Evolutionary conservation across 768 basidiomycete genomes (phyloP).

Genomic region (Tulasnella sp.): DNA sequence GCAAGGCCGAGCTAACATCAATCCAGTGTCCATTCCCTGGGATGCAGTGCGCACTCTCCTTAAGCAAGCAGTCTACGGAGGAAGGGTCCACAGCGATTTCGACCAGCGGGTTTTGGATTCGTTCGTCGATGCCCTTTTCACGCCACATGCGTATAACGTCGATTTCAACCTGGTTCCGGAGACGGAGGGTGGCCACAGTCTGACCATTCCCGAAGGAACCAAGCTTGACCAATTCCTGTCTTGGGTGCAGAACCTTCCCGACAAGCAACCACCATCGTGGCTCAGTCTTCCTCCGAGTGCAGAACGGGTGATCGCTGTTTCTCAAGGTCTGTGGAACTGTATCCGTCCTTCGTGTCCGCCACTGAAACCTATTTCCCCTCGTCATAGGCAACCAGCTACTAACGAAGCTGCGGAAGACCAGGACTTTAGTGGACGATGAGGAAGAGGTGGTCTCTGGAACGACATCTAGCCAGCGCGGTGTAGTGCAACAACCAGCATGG

Average conservation of each 20-base stretch:
- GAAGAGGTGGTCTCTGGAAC: constrained; percentile 61
- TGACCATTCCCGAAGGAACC: constrained; percentile 86
- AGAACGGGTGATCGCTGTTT: constrained; percentile 85
- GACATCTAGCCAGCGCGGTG: constrained; percentile 45
- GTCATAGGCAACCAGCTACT: constrained; percentile 71
- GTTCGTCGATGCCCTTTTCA: constrained; percentile 89
- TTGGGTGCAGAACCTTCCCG: constrained; percentile 87
- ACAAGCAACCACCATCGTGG: constrained; percentile 93
- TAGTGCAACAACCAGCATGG: constrained; percentile 82
- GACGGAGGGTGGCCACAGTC: constrained; percentile 47
- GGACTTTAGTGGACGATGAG: constrained; percentile 81
- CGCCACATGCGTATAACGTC: constrained; percentile 81
- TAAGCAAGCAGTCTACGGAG: constrained; percentile 95
- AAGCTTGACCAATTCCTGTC: constrained; percentile 85
- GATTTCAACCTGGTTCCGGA: constrained; percentile 83
- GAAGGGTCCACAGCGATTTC: constrained; percentile 89
- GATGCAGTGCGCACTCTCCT: constrained; percentile 87
- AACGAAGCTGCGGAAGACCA: constrained; percentile 87
- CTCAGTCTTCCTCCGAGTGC: constrained; percentile 88
- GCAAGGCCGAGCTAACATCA: constrained; percentile 86
- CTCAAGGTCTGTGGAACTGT: constrained; percentile 61
- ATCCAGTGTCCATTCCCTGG: constrained; percentile 92
- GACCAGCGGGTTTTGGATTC: constrained; percentile 90
- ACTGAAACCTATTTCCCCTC: background rate
- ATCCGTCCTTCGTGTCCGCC: background rate